Evolutionary conservation across 1,284 basidiomycete genomes (phyloP).

Genomic region (Melampsora abietis-canadensis): DNA sequence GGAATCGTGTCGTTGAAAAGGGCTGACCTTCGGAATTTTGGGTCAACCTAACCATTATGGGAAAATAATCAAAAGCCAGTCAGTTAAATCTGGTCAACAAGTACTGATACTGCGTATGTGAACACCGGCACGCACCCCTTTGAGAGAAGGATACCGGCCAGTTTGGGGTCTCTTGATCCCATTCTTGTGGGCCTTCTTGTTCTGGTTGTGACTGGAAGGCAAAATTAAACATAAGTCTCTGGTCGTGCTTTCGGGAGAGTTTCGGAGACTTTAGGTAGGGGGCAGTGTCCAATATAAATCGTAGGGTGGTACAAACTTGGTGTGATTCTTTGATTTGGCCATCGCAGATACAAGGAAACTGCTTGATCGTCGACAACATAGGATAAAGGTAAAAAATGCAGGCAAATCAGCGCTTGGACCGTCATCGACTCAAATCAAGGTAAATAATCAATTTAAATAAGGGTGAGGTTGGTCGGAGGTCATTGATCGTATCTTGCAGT

Average conservation of each 20-base stretch:
- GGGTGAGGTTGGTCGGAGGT: too few relatives aligned
- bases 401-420: too few relatives aligned
- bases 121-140: slow-evolving; percentile 20
- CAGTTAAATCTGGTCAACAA: not conserved
- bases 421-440: too few relatives aligned
- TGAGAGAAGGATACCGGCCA: slow-evolving; percentile 39
- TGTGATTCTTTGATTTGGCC: slow-evolving; percentile 44
- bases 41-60: slow-evolving; percentile 19
- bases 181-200: slow-evolving; percentile 43
- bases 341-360: slow-evolving; percentile 9
- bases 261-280: not conserved
- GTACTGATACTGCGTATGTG: not conserved
- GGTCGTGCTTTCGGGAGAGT: not conserved
- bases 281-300: not conserved
- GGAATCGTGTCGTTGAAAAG: not conserved
- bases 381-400: too few relatives aligned
- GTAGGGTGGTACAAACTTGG: slow-evolving; percentile 23
- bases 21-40: slow-evolving; percentile 37
- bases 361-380: too few relatives aligned
- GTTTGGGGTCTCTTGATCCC: slow-evolving; percentile 29
- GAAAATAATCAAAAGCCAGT: not conserved
- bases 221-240: not conserved
- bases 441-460: too few relatives aligned
- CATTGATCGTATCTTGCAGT: too few relatives aligned
- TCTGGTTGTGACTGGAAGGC: slow-evolving; percentile 37